A percentile compares a stretch with the other conserved stretches of the same genome.
These are phyloP conservation scores for Coniella vitis DNA, from an alignment of 2,329 filamentous ascomycete species.

Conservation along the genomic window DNA sequence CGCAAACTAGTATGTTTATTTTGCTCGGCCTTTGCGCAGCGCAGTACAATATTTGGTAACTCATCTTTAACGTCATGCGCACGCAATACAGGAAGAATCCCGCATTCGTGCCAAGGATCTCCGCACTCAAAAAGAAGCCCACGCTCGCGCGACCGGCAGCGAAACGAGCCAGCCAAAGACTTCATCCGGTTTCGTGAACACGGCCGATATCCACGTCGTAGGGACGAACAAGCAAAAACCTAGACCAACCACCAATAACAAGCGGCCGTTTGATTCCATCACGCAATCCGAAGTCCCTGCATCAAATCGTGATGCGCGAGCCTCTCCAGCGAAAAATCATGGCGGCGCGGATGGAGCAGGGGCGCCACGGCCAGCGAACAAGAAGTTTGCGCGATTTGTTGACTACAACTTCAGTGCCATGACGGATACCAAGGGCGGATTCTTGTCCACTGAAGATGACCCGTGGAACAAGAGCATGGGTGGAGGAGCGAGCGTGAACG, in stretches of 20 bases:
- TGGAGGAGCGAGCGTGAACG: constrained; percentile 38
- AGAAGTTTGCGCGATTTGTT: constrained; percentile 89
- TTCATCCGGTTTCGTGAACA: constrained; percentile 65
- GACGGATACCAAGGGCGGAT: constrained; percentile 96
- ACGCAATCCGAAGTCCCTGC: constrained; percentile 44
- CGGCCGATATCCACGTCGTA: constrained; percentile 53
- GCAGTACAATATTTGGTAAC: too few species aligned
- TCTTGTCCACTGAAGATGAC: constrained; percentile 85
- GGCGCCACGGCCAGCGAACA: constrained; percentile 60
- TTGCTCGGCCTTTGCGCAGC: too few species aligned
- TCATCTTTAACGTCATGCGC: too few species aligned
- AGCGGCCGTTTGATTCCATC: constrained; percentile 63
- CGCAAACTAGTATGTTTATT: constrained; percentile 21
- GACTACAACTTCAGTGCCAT: constrained; percentile 98
- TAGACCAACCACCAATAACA: constrained; percentile 31
- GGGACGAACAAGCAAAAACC: background rate
- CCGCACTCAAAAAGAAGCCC: constrained; percentile 64
- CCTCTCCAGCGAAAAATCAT: constrained; percentile 36
- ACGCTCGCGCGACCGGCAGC: constrained; percentile 40
- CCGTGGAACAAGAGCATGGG: constrained; percentile 74
- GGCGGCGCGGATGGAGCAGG: constrained; percentile 21
- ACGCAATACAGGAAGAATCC: constrained; percentile 86
- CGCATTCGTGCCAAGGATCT: constrained; percentile 84
- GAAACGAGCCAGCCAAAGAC: constrained; percentile 39
- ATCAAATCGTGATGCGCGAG: constrained; percentile 65